phyloP scores from a whole-genome alignment of 495 filamentous ascomycete genomes.

The Darksidea phi region DNA sequence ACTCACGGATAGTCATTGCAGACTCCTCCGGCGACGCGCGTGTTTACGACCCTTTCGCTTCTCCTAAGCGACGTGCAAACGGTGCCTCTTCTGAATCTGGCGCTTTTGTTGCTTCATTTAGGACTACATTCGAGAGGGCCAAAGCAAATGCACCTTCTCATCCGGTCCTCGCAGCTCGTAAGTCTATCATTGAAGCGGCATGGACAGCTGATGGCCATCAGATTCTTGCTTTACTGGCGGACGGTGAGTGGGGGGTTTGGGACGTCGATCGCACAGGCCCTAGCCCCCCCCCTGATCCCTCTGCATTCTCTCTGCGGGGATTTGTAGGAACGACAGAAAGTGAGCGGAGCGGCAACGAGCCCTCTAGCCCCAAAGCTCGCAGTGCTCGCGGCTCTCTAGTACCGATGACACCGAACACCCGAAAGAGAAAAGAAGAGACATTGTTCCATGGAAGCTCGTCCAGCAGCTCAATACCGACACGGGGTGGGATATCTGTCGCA shows the following conservation, averaged over 20 bases:
- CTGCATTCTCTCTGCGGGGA: slow-evolving; percentile 67
- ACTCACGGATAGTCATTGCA: slow-evolving; percentile 64
- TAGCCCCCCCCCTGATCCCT: slow-evolving; percentile 57
- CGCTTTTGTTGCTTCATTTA: slow-evolving; percentile 37
- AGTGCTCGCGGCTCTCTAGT: slow-evolving; percentile 56
- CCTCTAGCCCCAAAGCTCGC: slow-evolving; percentile 16
- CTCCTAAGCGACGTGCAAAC: neutral
- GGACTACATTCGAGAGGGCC: slow-evolving; percentile 18
- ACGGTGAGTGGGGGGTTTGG: slow-evolving; percentile 96
- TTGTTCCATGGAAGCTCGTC: slow-evolving; percentile 51
- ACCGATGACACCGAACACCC: slow-evolving; percentile 82
- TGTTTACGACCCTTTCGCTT: slow-evolving; percentile 53
- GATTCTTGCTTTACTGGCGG: slow-evolving; percentile 70
- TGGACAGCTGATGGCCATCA: slow-evolving; percentile 82
- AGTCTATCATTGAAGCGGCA: slow-evolving; percentile 73
- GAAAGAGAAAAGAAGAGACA: slow-evolving; percentile 57
- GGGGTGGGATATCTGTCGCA: slow-evolving; percentile 66
- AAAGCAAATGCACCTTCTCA: slow-evolving; percentile 2
- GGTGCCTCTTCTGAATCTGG: slow-evolving; percentile 24
- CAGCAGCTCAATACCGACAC: slow-evolving; percentile 41
- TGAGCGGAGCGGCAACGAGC: slow-evolving; percentile 5
- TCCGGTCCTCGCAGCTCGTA: slow-evolving; percentile 49
- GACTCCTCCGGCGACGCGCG: slow-evolving; percentile 68
- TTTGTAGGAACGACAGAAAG: slow-evolving; percentile 55
- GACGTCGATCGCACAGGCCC: slow-evolving; percentile 71